Percentiles rank a stretch among this genome's conserved stretches.
Evolutionary conservation across 805 yeast species (phyloP).

Genomic region (Suhomyces faveliae): DNA sequence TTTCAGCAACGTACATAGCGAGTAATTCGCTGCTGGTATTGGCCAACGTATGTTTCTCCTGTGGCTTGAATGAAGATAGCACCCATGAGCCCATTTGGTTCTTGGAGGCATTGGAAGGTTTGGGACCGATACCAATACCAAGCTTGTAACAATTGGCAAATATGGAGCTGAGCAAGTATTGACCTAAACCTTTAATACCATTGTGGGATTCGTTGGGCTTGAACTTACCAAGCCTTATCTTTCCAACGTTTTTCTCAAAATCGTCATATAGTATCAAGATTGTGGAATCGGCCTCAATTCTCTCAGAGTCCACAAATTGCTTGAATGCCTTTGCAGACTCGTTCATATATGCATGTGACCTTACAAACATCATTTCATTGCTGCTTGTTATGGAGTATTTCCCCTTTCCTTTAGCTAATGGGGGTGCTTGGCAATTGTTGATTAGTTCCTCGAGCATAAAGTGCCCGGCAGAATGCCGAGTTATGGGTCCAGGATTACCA

Average conservation of each 20-base stretch:
- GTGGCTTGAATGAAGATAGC: constrained; percentile 28
- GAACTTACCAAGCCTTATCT: constrained; percentile 26
- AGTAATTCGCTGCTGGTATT: constrained; percentile 1
- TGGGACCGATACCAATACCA: constrained; percentile 43
- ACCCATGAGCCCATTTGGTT: constrained; percentile 43
- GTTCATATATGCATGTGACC: constrained; percentile 41
- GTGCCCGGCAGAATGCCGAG: constrained; percentile 43
- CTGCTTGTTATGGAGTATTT: constrained; percentile 25
- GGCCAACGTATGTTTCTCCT: constrained; percentile 21
- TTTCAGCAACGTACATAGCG: constrained; percentile 6
- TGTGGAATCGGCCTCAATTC: constrained; percentile 11
- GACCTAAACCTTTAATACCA: constrained; percentile 30
- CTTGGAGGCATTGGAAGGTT: constrained; percentile 33
- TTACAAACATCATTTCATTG: constrained; percentile 27
- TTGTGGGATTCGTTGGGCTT: constrained; percentile 41
- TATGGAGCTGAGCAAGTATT: neutral
- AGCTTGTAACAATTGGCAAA: constrained; percentile 26
- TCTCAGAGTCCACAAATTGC: constrained; percentile 22
- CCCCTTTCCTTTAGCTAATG: constrained; percentile 24
- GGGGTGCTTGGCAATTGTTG: constrained; percentile 26
- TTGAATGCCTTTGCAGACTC: constrained; percentile 34
- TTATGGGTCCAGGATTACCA: constrained; percentile 42
- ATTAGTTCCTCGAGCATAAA: constrained; percentile 27
- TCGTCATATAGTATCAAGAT: constrained; percentile 36
- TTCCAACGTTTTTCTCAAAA: constrained; percentile 34